These are phyloP conservation scores for Paramecium caudatum DNA, from an alignment of 73 alveolate genomes.

Conservation along the genomic window DNA sequence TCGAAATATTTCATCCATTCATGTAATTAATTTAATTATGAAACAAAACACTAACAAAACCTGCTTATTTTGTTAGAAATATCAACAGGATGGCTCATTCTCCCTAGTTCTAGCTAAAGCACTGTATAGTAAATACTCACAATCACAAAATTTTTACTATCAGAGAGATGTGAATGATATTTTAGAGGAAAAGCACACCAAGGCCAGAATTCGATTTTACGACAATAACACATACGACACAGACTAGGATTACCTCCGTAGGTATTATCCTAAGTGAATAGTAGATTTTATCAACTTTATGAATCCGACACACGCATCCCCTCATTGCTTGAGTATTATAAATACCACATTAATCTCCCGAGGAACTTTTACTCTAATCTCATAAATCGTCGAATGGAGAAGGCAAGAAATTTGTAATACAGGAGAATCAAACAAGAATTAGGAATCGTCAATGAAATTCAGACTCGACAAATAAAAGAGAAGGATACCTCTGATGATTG, in stretches of 20 bases:
- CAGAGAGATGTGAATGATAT: slow-evolving; percentile 56
- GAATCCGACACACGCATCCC: neutral
- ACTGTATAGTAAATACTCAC: slow-evolving; percentile 36
- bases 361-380: slow-evolving; percentile 21
- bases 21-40: no score
- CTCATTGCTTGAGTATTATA: slow-evolving; percentile 48
- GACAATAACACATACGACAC: neutral
- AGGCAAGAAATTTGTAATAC: neutral
- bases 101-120: slow-evolving; percentile 48
- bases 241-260: neutral
- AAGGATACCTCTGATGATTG: slow-evolving; percentile 60
- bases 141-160: slow-evolving; percentile 44
- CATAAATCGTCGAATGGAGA: slow-evolving; percentile 15
- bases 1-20: no score
- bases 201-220: neutral
- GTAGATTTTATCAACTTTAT: slow-evolving; percentile 15
- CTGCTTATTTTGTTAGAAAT: slow-evolving; percentile 26
- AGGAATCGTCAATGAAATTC: slow-evolving; percentile 19
- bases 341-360: slow-evolving; percentile 52
- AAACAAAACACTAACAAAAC: neutral
- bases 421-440: slow-evolving; percentile 48
- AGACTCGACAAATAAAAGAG: neutral
- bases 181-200: slow-evolving; percentile 7
- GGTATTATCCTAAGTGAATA: neutral
- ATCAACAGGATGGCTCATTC: slow-evolving; percentile 47